These are phyloP conservation scores for Gymnopilus dilepis DNA, from an alignment of 768 basidiomycete genomes.

Conservation along the genomic window DNA sequence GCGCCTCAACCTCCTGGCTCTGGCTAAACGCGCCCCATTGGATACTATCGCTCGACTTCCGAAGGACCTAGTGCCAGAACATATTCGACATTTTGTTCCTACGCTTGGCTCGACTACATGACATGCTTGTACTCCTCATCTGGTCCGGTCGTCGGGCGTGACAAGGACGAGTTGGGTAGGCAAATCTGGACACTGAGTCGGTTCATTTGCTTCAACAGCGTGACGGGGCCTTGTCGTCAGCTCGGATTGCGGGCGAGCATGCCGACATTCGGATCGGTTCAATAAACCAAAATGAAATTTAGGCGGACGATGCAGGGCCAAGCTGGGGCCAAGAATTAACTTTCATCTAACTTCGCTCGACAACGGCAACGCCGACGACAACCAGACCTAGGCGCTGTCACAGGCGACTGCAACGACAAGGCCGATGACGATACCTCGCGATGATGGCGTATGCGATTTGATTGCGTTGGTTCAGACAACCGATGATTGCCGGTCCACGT, in stretches of 20 bases:
- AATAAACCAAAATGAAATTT: not conserved
- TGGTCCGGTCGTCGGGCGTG: not conserved
- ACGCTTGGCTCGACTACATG: constrained; percentile 41
- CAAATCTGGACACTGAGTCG: not conserved
- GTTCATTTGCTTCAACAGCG: not conserved
- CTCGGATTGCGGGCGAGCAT: not conserved
- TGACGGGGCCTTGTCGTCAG: not conserved
- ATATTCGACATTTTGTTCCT: constrained; percentile 68
- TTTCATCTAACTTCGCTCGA: not conserved
- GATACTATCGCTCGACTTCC: constrained; percentile 72
- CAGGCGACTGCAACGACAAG: not conserved
- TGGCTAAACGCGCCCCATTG: constrained; percentile 79
- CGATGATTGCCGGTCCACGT: constrained; percentile 4
- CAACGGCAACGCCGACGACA: not conserved
- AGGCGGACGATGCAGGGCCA: not conserved
- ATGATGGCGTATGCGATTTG: not conserved
- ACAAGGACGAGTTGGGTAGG: not conserved
- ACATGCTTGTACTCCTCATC: not conserved
- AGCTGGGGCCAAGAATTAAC: too few species aligned
- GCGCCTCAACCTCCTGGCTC: constrained; percentile 74
- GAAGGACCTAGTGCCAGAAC: constrained; percentile 66
- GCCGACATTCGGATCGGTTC: not conserved
- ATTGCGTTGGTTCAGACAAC: not conserved
- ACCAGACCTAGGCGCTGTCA: not conserved
- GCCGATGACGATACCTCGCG: not conserved